Percentiles rank a stretch among this genome's conserved stretches.
Evolutionary conservation across 192 early-diverging fungal genomes (phyloP).

Genomic region (Coemansia guatemalensis): DNA sequence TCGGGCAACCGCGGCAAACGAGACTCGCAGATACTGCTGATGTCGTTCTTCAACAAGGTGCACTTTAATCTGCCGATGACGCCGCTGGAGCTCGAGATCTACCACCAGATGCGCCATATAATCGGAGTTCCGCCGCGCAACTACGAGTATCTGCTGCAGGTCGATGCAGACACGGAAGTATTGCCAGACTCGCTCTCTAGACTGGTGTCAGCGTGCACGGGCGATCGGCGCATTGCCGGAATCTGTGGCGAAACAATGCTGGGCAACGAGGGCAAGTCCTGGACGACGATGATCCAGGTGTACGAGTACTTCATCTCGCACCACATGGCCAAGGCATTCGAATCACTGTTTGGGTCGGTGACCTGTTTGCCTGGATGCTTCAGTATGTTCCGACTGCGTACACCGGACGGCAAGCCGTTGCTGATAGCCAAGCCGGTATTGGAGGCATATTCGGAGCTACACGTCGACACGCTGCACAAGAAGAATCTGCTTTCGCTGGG

Average conservation of each 20-base stretch:
- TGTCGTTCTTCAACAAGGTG: slow-evolving; percentile 94
- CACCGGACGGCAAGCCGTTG: slow-evolving; percentile 62
- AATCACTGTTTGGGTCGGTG: slow-evolving; percentile 78
- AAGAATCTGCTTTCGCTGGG: slow-evolving; percentile 96
- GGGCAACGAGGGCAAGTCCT: slow-evolving; percentile 84
- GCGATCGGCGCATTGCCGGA: slow-evolving; percentile 78
- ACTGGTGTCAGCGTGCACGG: slow-evolving; percentile 77
- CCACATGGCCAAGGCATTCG: slow-evolving; percentile 89
- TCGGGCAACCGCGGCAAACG: slow-evolving; percentile 98
- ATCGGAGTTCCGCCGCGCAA: slow-evolving; percentile 86
- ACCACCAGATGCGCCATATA: slow-evolving; percentile 95
- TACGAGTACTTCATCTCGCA: slow-evolving; percentile 94
- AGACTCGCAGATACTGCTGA: slow-evolving; percentile 94
- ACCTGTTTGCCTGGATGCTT: slow-evolving; percentile 86
- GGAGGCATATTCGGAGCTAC: slow-evolving; percentile 85
- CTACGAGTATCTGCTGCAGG: slow-evolving; percentile 78
- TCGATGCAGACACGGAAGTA: slow-evolving; percentile 85
- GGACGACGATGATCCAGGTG: slow-evolving; percentile 98
- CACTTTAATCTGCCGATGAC: slow-evolving; percentile 90
- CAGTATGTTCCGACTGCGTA: slow-evolving; percentile 82
- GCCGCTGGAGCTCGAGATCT: slow-evolving; percentile 94
- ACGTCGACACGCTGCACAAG: slow-evolving; percentile 93
- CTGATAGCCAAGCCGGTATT: slow-evolving; percentile 79
- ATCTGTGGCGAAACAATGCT: slow-evolving; percentile 95
- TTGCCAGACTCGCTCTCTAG: slow-evolving; percentile 83